Evolutionary conservation across 768 basidiomycete species (phyloP), one percentile per base, ranked within the genome.

Genomic region (Panaeolus papilionaceus): DNA sequence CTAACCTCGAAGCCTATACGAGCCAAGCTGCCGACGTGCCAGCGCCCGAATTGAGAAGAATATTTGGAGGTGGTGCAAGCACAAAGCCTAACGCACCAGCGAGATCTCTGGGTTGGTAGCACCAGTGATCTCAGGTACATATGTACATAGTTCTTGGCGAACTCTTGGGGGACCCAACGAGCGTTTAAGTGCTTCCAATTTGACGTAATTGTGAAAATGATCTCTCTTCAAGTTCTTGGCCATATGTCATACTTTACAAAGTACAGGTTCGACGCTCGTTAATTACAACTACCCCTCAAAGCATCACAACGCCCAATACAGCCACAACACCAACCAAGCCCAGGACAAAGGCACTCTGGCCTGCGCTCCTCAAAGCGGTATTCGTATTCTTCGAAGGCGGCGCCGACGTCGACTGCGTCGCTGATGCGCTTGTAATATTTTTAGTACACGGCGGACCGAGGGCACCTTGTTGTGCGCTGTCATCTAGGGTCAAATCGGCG

Each of bases 401-500:
- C 18, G 65, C 38, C 39, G 70, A 51, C 37, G 61, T 66, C 12
- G 67, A 28, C 39, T 68, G 63, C 23, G 47, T 18, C 18, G 49
- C 20, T 26, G 49, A 51, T 51, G 49, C 20, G 49, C 44, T 10
- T 18, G 54, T 58, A 7, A 58, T 14, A 37, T 58, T 78, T 69
- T 83, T 81, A 11, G 71, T 68, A 71, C 82, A 83, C 54, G 75
- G 73, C 4, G 54, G 38, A 80, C 73, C 65, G 79, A 83, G 39
- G 84, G 79, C 0, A 88, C 83, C 38, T 88, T 79, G 18, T 80
- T 84, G 69, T 12, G 82, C 81, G 72, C 75, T 84, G 20, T 80
- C 84, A 47, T 88, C 84, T 38, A 96, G 79, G 20, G 89, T 89
- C 71, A 96, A 76, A 78, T 96, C 95, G 42, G 94, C 85, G 74